Conservation (phyloP, 352 stramenopile genomes). For the Globisporangium spiculum region DNA sequence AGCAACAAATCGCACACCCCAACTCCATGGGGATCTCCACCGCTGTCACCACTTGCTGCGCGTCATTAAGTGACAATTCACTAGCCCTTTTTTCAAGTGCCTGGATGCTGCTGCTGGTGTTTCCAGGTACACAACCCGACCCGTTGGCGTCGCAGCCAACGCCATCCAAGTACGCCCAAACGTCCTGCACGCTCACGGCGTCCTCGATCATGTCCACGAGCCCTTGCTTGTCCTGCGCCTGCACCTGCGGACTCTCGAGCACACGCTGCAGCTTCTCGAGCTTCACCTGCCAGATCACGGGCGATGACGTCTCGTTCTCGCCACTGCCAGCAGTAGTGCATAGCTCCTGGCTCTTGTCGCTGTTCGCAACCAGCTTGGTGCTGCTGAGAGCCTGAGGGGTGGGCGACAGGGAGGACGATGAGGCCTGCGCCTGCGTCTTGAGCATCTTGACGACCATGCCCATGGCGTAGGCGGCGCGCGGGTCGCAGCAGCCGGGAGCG, state of each 20-base stretch:
- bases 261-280: conserved; percentile 18
- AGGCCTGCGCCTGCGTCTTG: background rate
- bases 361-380: conserved; percentile 1
- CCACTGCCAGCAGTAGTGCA: background rate
- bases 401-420: background rate
- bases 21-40: conserved; percentile 29
- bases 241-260: conserved; percentile 16
- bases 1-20: conserved; percentile 39
- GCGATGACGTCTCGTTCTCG: background rate
- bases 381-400: background rate
- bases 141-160: background rate
- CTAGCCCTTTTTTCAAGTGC: background rate
- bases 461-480: conserved; percentile 34
- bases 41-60: background rate
- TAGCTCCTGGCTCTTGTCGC: background rate
- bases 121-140: background rate
- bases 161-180: conserved; percentile 11
- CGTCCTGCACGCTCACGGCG: conserved; percentile 13
- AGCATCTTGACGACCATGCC: conserved; percentile 29
- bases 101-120: background rate
- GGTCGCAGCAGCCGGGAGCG: conserved; percentile 12
- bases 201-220: conserved; percentile 21
- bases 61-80: background rate
- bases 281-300: conserved; percentile 9
- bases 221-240: conserved; percentile 10